Conservation (phyloP, 2,329 filamentous ascomycete species). For the Pseudocercospora eumusae region DNA sequence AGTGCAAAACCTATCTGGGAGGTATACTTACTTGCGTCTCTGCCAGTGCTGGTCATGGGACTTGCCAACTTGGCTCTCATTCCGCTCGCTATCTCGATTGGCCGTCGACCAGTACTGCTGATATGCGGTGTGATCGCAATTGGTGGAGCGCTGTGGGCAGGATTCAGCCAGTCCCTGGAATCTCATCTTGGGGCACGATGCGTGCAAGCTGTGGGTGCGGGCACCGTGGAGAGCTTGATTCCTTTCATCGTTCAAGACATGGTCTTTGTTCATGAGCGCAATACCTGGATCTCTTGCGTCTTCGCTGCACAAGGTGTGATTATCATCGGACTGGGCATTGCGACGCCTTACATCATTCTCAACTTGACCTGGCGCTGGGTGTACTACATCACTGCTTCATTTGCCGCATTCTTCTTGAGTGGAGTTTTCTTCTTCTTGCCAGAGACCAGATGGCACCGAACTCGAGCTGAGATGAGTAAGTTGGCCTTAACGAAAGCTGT, state of each 20-base stretch:
- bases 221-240: slow-evolving; percentile 38
- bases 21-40: slow-evolving; percentile 35
- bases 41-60: slow-evolving; percentile 38
- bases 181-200: slow-evolving; percentile 36
- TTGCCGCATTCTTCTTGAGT: slow-evolving; percentile 32
- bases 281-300: slow-evolving; percentile 35
- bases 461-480: slow-evolving; percentile 32
- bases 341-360: slow-evolving; percentile 36
- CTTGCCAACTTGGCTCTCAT: slow-evolving; percentile 35
- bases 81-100: slow-evolving; percentile 36
- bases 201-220: slow-evolving; percentile 37
- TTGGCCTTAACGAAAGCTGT: background rate
- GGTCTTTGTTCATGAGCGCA: slow-evolving; percentile 36
- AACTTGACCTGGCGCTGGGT: slow-evolving; percentile 36
- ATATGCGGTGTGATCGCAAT: slow-evolving; percentile 34
- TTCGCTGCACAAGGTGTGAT: slow-evolving; percentile 37
- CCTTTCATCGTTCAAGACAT: slow-evolving; percentile 38
- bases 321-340: slow-evolving; percentile 36
- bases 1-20: slow-evolving; percentile 36
- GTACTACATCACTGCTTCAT: slow-evolving; percentile 35
- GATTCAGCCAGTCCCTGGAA: slow-evolving; percentile 30
- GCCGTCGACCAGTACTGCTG: slow-evolving; percentile 35
- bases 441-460: slow-evolving; percentile 36
- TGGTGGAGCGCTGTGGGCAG: slow-evolving; percentile 35
- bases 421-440: slow-evolving; percentile 34